A percentile compares a stretch with the other conserved stretches of the same genome.
phyloP scores from a whole-genome alignment of 2,329 filamentous ascomycete species.

The Claviceps pazoutovae region DNA sequence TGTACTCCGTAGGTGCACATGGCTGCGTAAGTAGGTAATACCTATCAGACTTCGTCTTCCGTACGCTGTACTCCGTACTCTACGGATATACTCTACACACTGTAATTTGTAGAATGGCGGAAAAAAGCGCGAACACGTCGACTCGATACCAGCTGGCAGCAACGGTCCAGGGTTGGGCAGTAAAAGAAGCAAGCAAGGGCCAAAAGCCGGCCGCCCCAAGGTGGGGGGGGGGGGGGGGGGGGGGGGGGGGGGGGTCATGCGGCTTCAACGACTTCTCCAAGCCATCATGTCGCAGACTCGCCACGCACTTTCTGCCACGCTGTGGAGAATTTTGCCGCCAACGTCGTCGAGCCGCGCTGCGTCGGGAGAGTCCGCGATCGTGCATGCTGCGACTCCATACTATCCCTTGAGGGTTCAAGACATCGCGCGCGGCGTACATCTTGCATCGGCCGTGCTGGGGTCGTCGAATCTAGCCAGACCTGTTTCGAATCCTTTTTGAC shows the following conservation, averaged over 20 bases:
- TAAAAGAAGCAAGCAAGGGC: background rate
- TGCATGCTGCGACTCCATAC: background rate
- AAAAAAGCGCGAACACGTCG: too few species aligned
- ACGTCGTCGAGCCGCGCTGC: background rate
- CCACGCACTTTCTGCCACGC: background rate
- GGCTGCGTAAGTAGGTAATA: too few species aligned
- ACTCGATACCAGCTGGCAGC: too few species aligned
- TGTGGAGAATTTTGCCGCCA: background rate
- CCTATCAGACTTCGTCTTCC: too few species aligned
- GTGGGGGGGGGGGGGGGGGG: background rate
- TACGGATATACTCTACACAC: too few species aligned
- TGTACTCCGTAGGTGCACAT: too few species aligned
- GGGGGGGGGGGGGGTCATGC: background rate
- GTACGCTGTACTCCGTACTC: too few species aligned
- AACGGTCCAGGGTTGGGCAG: too few species aligned
- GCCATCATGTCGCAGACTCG: background rate
- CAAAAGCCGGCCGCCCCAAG: background rate
- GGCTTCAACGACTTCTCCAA: background rate
- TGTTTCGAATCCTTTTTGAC: background rate
- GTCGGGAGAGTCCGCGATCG: conserved; percentile 1
- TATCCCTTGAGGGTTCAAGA: background rate
- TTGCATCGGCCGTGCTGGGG: background rate
- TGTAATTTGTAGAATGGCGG: too few species aligned
- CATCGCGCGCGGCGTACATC: too few species aligned
- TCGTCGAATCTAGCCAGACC: background rate